These are phyloP conservation scores for Podospora pseudopauciseta DNA, from an alignment of 495 filamentous ascomycete genomes.

Conservation along the genomic window DNA sequence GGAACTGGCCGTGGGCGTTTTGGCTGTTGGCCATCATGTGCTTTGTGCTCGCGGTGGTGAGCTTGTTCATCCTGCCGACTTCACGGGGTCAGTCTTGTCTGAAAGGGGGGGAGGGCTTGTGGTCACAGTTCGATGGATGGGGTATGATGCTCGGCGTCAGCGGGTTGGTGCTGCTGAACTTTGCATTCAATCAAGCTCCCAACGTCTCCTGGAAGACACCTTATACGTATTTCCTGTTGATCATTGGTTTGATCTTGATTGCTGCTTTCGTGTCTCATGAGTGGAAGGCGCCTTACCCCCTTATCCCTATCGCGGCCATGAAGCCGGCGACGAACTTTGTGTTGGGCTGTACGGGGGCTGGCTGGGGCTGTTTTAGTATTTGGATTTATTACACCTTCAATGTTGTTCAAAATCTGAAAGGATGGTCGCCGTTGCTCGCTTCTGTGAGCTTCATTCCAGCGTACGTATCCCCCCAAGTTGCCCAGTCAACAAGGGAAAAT, in stretches of 20 bases:
- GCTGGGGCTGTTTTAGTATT: conserved; percentile 61
- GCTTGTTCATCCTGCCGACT: conserved; percentile 47
- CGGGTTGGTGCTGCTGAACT: conserved; percentile 55
- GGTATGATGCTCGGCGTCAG: conserved; percentile 51
- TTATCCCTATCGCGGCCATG: conserved; percentile 53
- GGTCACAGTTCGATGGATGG: conserved; percentile 45
- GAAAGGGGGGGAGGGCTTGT: conserved; percentile 23
- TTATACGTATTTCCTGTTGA: conserved; percentile 51
- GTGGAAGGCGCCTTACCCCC: conserved; percentile 38
- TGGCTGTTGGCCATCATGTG: conserved; percentile 53
- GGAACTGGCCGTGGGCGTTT: conserved; percentile 65
- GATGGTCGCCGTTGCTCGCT: conserved; percentile 44
- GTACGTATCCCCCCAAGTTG: conserved; percentile 29
- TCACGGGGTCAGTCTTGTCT: conserved; percentile 17
- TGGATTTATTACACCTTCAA: conserved; percentile 54
- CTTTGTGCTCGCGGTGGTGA: conserved; percentile 38
- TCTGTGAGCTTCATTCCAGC: conserved; percentile 37
- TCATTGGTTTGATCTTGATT: conserved; percentile 51
- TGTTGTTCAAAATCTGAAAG: conserved; percentile 50
- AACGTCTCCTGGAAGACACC: conserved; percentile 54
- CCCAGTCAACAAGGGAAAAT: background rate
- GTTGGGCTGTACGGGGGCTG: conserved; percentile 50
- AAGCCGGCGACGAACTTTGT: conserved; percentile 50
- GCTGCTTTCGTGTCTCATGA: conserved; percentile 52
- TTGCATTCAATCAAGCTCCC: conserved; percentile 59